Conservation (phyloP, 1,284 basidiomycete species). For the Fomitopsis betulina region DNA sequence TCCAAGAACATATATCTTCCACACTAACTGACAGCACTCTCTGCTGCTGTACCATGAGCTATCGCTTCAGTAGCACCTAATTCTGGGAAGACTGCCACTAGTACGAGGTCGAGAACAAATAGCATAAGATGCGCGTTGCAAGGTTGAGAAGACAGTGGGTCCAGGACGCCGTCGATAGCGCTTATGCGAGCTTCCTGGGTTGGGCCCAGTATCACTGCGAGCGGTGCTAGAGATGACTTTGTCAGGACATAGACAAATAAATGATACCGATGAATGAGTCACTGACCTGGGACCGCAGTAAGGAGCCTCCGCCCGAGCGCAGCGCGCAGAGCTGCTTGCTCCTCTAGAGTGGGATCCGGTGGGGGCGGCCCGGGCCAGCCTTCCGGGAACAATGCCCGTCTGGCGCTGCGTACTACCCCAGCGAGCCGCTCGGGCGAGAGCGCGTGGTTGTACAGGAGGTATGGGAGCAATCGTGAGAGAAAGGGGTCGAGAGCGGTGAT, state of each 20-base stretch:
- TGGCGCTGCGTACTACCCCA: constrained; percentile 43
- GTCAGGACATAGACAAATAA: not conserved
- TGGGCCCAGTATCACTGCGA: constrained; percentile 45
- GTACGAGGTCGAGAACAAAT: constrained; percentile 57
- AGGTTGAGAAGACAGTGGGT: constrained; percentile 48
- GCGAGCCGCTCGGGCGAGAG: constrained; percentile 50
- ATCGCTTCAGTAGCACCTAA: constrained; percentile 31
- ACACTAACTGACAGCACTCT: not conserved
- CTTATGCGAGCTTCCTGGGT: constrained; percentile 31
- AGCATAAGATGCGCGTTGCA: constrained; percentile 69
- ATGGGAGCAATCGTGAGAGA: constrained; percentile 52
- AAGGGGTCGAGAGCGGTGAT: constrained; percentile 24
- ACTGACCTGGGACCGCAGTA: constrained; percentile 42
- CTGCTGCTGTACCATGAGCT: constrained; percentile 3
- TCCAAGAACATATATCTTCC: not conserved
- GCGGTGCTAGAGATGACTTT: constrained; percentile 16
- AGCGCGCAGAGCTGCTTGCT: constrained; percentile 57
- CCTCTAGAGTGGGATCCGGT: constrained; percentile 63
- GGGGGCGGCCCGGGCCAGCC: constrained; percentile 71
- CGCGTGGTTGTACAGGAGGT: constrained; percentile 51
- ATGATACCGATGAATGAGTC: not conserved
- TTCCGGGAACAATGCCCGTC: constrained; percentile 71
- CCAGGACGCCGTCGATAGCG: constrained; percentile 48
- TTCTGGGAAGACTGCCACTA: constrained; percentile 66
- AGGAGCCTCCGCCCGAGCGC: constrained; percentile 44